phyloP scores from a whole-genome alignment of 495 filamentous ascomycete genomes.

The Neurospora sp. region DNA sequence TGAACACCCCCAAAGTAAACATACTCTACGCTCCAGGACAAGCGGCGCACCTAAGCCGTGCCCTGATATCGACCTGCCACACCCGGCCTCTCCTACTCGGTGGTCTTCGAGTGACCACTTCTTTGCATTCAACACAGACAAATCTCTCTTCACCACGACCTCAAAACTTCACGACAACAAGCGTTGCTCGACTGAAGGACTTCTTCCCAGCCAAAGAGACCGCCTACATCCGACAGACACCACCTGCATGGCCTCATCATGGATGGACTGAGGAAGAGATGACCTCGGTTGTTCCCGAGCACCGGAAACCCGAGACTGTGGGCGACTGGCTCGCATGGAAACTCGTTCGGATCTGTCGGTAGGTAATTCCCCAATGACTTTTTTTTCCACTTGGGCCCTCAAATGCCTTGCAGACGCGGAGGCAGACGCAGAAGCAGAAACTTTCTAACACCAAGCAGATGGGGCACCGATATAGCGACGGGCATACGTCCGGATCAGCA shows the following conservation, averaged over 20 bases:
- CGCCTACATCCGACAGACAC: slow-evolving; percentile 34
- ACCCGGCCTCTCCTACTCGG: slow-evolving; percentile 6
- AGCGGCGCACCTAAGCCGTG: slow-evolving; percentile 21
- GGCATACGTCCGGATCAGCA: slow-evolving; percentile 34
- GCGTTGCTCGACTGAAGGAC: slow-evolving; percentile 24
- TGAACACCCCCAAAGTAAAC: slow-evolving; percentile 21
- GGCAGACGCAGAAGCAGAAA: not conserved
- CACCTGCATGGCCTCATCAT: slow-evolving; percentile 60
- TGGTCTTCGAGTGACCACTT: slow-evolving; percentile 11
- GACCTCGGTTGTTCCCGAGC: slow-evolving; percentile 28
- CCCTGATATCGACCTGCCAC: slow-evolving; percentile 13
- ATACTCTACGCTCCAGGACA: slow-evolving; percentile 25
- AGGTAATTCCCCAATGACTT: not conserved
- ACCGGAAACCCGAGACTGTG: slow-evolving; percentile 26
- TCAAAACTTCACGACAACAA: slow-evolving; percentile 32
- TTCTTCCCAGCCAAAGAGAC: slow-evolving; percentile 41
- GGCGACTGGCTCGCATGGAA: slow-evolving; percentile 39
- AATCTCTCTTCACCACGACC: slow-evolving; percentile 5
- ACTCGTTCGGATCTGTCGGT: slow-evolving; percentile 24
- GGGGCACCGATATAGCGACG: slow-evolving; percentile 37
- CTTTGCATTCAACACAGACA: not conserved
- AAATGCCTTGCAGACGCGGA: not conserved
- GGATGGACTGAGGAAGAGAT: slow-evolving; percentile 43
- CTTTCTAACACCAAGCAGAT: slow-evolving; percentile 16
- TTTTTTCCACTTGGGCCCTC: not conserved